phyloP scores from a whole-genome alignment of 495 filamentous ascomycete species.

The Astrothelium subdiscretum region DNA sequence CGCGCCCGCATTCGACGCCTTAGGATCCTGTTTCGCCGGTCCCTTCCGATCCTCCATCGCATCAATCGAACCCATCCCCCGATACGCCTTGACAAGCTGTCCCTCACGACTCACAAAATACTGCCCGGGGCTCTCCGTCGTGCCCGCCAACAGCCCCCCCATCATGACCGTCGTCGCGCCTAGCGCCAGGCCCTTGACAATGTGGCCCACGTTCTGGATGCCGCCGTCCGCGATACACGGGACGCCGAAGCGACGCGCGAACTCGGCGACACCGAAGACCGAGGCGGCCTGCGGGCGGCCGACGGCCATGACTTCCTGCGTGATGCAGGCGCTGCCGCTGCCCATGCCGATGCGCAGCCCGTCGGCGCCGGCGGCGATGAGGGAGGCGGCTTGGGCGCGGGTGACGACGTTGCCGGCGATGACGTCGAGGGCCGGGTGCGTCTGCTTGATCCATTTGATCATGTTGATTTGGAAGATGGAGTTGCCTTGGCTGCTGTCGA shows the following conservation, averaged over 20 bases:
- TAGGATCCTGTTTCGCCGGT: constrained; percentile 50
- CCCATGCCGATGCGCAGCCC: constrained; percentile 99
- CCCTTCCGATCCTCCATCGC: constrained; percentile 97
- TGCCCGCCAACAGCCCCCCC: constrained; percentile 93
- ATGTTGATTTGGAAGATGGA: constrained; percentile 94
- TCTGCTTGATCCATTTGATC: constrained; percentile 87
- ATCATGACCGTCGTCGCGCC: constrained; percentile 98
- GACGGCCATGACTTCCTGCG: constrained; percentile 98
- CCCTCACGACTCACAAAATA: constrained; percentile 93
- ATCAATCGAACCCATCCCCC: constrained; percentile 96
- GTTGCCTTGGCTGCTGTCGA: constrained; percentile 95
- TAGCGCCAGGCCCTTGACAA: constrained; percentile 93
- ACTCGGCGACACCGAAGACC: constrained; percentile 76
- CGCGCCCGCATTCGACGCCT: constrained; percentile 73
- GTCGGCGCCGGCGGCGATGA: constrained; percentile 92
- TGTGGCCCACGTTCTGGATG: constrained; percentile 96
- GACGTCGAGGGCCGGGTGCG: constrained; percentile 76
- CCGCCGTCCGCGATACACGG: constrained; percentile 97
- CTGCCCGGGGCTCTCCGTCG: constrained; percentile 91
- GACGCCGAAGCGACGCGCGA: constrained; percentile 87
- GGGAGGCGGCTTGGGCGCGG: constrained; percentile 76
- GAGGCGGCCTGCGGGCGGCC: constrained; percentile 89
- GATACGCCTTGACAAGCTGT: constrained; percentile 96
- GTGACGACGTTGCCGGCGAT: constrained; percentile 98
- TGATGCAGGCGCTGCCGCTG: constrained; percentile 95